These are phyloP conservation scores for Jaltomata sinuosa DNA, from an alignment of 257 asterid species.

Conservation along the genomic window DNA sequence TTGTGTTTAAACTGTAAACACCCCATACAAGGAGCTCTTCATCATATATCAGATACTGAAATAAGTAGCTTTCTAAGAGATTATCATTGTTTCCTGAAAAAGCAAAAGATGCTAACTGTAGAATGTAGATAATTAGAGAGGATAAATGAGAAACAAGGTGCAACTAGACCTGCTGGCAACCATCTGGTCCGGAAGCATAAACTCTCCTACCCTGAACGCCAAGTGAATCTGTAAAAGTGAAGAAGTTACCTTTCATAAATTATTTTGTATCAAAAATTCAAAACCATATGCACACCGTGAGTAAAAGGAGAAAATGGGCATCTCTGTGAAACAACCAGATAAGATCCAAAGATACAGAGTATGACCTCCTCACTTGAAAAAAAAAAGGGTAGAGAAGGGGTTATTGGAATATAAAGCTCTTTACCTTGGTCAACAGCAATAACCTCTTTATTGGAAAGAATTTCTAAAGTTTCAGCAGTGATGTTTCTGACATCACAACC, in stretches of 20 bases:
- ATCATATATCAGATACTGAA: neutral
- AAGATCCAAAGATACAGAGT: neutral
- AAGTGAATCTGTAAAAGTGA: slow-evolving; percentile 53
- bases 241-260: neutral
- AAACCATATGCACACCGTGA: neutral
- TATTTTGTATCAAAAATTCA: neutral
- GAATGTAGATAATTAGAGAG: neutral
- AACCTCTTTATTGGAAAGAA: slow-evolving; percentile 74
- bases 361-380: neutral
- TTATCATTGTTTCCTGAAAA: neutral
- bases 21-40: neutral
- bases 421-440: slow-evolving; percentile 89
- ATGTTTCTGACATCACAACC: slow-evolving; percentile 95
- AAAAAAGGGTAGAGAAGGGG: neutral
- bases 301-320: neutral
- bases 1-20: neutral
- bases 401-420: neutral
- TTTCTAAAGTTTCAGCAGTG: slow-evolving; percentile 58
- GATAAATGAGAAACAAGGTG: neutral
- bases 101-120: neutral
- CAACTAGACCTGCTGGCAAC: slow-evolving; percentile 46
- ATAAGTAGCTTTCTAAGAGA: neutral
- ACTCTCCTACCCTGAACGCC: slow-evolving; percentile 97
- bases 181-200: slow-evolving; percentile 44
- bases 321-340: neutral